These are phyloP conservation scores for Clonostachys byssicola DNA, from an alignment of 2,329 filamentous ascomycete species.

Conservation along the genomic window DNA sequence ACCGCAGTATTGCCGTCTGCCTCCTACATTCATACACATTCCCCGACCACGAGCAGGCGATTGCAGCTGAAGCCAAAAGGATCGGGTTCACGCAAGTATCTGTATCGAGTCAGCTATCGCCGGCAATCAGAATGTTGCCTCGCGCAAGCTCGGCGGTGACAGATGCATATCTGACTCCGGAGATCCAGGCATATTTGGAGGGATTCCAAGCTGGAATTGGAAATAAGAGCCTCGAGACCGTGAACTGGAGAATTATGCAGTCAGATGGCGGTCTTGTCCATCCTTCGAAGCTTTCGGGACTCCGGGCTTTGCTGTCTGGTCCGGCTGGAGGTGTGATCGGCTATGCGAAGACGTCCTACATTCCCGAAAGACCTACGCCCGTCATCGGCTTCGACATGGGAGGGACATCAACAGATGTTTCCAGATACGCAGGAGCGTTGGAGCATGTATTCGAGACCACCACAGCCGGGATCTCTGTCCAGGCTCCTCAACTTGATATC, in stretches of 20 bases:
- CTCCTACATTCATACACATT: slow-evolving; percentile 72
- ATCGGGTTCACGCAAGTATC: slow-evolving; percentile 30
- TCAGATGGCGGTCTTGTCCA: slow-evolving; percentile 5
- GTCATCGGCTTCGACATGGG: slow-evolving; percentile 73
- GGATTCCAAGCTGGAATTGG: not conserved
- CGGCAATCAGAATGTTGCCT: slow-evolving; percentile 38
- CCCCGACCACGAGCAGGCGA: slow-evolving; percentile 48
- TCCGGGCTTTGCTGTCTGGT: slow-evolving; percentile 67
- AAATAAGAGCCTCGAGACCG: not conserved
- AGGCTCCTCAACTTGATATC: slow-evolving; percentile 76
- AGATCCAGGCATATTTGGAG: slow-evolving; percentile 32
- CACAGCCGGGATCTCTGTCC: slow-evolving; percentile 73
- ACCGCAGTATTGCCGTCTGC: slow-evolving; percentile 65
- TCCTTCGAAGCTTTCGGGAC: slow-evolving; percentile 20
- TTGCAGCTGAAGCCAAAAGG: slow-evolving; percentile 24
- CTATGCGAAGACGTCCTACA: slow-evolving; percentile 70
- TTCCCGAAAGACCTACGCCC: slow-evolving; percentile 60
- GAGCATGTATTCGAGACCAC: slow-evolving; percentile 64
- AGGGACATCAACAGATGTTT: slow-evolving; percentile 74
- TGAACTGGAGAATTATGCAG: slow-evolving; percentile 3
- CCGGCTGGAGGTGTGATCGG: slow-evolving; percentile 77
- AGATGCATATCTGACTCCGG: slow-evolving; percentile 36
- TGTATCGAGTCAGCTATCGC: slow-evolving; percentile 11
- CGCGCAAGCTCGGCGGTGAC: slow-evolving; percentile 34
- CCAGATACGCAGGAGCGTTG: slow-evolving; percentile 51